Conservation (phyloP, 1,284 basidiomycete species). For the Malassezia equina region DNA sequence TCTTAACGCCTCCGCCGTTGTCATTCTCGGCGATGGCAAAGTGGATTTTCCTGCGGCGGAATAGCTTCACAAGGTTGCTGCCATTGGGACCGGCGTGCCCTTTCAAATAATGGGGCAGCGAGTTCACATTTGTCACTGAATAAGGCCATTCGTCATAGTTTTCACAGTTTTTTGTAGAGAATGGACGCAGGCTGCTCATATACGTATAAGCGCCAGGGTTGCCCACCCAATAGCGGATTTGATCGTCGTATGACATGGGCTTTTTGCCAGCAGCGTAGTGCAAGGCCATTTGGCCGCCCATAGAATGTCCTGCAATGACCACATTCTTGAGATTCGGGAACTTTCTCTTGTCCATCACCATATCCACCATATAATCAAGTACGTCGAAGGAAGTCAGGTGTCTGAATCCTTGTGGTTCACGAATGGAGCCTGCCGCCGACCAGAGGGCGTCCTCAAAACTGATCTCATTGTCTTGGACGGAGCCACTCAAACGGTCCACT, state of each 20-base stretch:
- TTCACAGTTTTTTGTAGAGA: constrained; percentile 18
- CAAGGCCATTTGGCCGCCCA: constrained; percentile 34
- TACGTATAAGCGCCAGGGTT: constrained; percentile 20
- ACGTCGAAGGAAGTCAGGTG: constrained; percentile 27
- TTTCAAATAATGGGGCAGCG: constrained; percentile 17
- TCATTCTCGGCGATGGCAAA: constrained; percentile 33
- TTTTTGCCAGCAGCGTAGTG: constrained; percentile 35
- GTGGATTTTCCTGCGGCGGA: constrained; percentile 24
- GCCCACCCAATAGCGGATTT: constrained; percentile 20
- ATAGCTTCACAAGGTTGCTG: constrained; percentile 20
- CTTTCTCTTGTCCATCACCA: constrained; percentile 25
- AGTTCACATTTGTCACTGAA: constrained; percentile 16
- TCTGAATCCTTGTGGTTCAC: constrained; percentile 17
- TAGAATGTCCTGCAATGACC: constrained; percentile 40
- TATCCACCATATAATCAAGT: constrained; percentile 32
- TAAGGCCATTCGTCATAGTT: constrained; percentile 30
- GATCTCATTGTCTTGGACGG: constrained; percentile 24
- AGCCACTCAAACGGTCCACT: constrained; percentile 23
- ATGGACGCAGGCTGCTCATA: neutral
- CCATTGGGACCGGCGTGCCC: constrained; percentile 22
- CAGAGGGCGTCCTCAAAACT: constrained; percentile 30
- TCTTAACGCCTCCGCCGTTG: constrained; percentile 28
- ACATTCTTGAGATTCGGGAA: constrained; percentile 37
- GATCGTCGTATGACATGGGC: constrained; percentile 24
- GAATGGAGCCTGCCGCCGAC: constrained; percentile 25